These are phyloP conservation scores for Haematococcus sp. DNA, from an alignment of 139 green algal species.

Conservation along the genomic window DNA sequence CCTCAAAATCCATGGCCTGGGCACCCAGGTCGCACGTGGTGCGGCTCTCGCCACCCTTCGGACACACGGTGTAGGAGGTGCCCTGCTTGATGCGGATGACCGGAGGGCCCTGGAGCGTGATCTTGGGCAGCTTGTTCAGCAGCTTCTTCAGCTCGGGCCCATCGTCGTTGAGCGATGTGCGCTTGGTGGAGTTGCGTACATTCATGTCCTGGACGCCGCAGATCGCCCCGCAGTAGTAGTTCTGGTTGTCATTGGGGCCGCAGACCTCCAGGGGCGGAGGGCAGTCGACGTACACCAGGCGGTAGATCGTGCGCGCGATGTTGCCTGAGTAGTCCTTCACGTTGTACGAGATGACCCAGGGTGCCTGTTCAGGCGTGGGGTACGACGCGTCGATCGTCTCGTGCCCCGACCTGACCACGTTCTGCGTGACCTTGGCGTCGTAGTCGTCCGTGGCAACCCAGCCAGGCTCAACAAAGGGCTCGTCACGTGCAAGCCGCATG, in stretches of 20 bases:
- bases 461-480: constrained; percentile 17
- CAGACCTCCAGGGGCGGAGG: constrained; percentile 8
- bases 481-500: constrained; percentile 16
- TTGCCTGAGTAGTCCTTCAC: constrained; percentile 37
- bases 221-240: neutral
- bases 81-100: constrained; percentile 5
- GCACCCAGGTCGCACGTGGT: constrained; percentile 20
- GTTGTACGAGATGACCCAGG: constrained; percentile 41
- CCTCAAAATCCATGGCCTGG: constrained; percentile 18
- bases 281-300: constrained; percentile 40
- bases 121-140: neutral
- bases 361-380: constrained; percentile 21
- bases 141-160: neutral
- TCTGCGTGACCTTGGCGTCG: neutral
- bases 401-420: neutral
- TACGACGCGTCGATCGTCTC: constrained; percentile 25
- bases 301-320: constrained; percentile 12
- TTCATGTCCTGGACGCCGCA: constrained; percentile 19
- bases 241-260: constrained; percentile 3
- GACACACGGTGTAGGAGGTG: constrained; percentile 9
- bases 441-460: constrained; percentile 24
- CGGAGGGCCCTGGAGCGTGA: constrained; percentile 4
- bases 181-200: neutral
- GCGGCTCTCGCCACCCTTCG: neutral
- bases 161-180: neutral